phyloP scores from a whole-genome alignment of 2,329 filamentous ascomycete species.

The Fusarium verticillioides region DNA sequence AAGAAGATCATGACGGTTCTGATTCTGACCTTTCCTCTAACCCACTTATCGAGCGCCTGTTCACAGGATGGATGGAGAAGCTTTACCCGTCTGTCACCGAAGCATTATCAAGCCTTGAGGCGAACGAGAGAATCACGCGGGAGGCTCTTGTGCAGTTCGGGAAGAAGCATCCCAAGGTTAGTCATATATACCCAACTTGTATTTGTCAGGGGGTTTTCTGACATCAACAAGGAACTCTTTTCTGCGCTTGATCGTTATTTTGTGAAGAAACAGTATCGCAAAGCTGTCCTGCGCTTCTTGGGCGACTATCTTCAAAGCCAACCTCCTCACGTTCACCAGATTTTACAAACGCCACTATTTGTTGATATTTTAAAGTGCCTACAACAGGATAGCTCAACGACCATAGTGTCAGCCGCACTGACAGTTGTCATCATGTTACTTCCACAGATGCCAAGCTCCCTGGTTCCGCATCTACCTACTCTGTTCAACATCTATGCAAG shows the following conservation, averaged over 20 bases:
- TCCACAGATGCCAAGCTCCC: constrained; percentile 80
- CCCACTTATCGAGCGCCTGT: constrained; percentile 66
- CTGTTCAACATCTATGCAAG: constrained; percentile 86
- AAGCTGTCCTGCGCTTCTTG: constrained; percentile 73
- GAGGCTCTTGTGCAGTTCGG: constrained; percentile 69
- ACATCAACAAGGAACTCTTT: constrained; percentile 69
- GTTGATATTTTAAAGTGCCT: constrained; percentile 77
- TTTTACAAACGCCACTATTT: constrained; percentile 78
- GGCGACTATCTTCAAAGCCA: constrained; percentile 79
- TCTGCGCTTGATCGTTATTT: constrained; percentile 73
- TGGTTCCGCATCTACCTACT: constrained; percentile 74
- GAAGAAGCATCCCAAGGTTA: constrained; percentile 72
- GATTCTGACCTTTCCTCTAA: constrained; percentile 56
- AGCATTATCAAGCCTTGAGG: constrained; percentile 52
- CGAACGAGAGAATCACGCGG: constrained; percentile 62
- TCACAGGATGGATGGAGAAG: constrained; percentile 68
- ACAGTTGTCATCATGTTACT: constrained; percentile 83
- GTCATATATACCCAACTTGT: neutral
- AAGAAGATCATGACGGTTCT: constrained; percentile 61
- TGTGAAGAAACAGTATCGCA: constrained; percentile 70
- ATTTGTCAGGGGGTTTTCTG: neutral
- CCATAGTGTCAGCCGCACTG: constrained; percentile 78
- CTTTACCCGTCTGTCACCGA: constrained; percentile 52
- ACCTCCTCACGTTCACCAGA: constrained; percentile 81
- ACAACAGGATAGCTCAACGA: constrained; percentile 81